Percentiles rank a stretch among this genome's conserved stretches.
Conservation (phyloP, 1,284 basidiomycete genomes). For the Tilletia setariae region DNA sequence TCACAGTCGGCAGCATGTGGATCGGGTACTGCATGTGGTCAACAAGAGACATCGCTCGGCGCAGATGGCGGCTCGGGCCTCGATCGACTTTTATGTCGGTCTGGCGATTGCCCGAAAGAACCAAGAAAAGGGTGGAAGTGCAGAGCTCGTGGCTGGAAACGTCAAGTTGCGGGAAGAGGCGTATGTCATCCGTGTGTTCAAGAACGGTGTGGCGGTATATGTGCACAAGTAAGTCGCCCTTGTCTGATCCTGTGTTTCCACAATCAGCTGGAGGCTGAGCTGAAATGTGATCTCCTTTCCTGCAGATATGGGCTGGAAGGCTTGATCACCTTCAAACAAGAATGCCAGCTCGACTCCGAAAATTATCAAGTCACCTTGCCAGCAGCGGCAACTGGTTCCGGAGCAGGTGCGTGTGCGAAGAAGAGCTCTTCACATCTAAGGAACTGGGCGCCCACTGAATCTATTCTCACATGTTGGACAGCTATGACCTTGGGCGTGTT, state of each 20-base stretch:
- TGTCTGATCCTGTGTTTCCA: not conserved
- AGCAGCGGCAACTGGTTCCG: slow-evolving; percentile 50
- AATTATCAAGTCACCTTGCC: slow-evolving; percentile 80
- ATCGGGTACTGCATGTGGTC: slow-evolving; percentile 78
- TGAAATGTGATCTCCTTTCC: slow-evolving; percentile 23
- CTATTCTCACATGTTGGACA: slow-evolving; percentile 14
- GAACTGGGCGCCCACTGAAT: not conserved
- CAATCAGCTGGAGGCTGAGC: too few species aligned
- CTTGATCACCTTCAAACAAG: slow-evolving; percentile 83
- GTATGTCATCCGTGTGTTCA: slow-evolving; percentile 89
- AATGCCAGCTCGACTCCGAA: slow-evolving; percentile 84
- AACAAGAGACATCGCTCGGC: slow-evolving; percentile 92
- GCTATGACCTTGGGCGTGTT: slow-evolving; percentile 63
- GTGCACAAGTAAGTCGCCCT: slow-evolving; percentile 74
- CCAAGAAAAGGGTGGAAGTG: slow-evolving; percentile 60
- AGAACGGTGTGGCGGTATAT: slow-evolving; percentile 92
- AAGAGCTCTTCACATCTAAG: not conserved
- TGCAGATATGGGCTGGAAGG: slow-evolving; percentile 86
- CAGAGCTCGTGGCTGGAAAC: slow-evolving; percentile 44
- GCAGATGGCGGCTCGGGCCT: slow-evolving; percentile 92
- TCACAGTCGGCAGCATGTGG: slow-evolving; percentile 84
- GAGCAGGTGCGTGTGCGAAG: slow-evolving; percentile 54
- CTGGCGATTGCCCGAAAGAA: slow-evolving; percentile 67
- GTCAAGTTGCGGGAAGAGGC: slow-evolving; percentile 58
- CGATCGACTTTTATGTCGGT: slow-evolving; percentile 95